Evolutionary conservation across 2,329 filamentous ascomycete species (phyloP), one percentile per base, ranked within the genome.

Genomic region (Massarina eburnea): DNA sequence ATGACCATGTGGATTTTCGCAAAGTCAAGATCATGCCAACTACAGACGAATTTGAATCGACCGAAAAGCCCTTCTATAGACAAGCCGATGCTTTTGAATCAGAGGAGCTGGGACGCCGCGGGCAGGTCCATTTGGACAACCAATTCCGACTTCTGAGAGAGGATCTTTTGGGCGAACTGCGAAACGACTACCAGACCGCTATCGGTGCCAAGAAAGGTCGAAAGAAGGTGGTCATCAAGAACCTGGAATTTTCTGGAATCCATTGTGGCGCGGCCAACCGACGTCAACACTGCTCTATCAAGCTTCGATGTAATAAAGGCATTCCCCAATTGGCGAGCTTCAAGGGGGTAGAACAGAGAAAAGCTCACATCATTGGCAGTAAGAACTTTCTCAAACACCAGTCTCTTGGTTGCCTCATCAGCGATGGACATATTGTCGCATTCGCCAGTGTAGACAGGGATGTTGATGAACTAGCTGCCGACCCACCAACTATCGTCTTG

Each of bases 61-160:
- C 3, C 59, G 63, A 19, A 76, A 80, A 0, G 8, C 64, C 66
- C 2, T 89, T 82, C 61, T 81, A 83, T 35, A 77, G 79, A 6
- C 74, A 69, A 0, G 75, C 78, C 0, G 71, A 76, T 3, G 78
- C 79, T 1, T 70, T 86, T 0, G 64, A 71, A 1, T 66, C 79
- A 1, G 48, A 64, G 0, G 45, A 70, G 1, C 24, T 58, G 10
- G 47, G 70, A 1, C 54, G 62, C 0, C 75, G 81, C 1, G 62
- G 76, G 0, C 66, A 67, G 0, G 64, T 71, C 0, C 83, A 89
- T 59, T 64, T 88, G 0, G 86, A 88, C 56, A 88, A 86, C 57
- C 83, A 89, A 41, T 91, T 87, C 52, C 83, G 87, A 0, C 75
- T 90, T 0, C 71, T 89, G 0, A 73, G 87, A 2, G 85, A 91